Conservation (phyloP, 331 rosid genomes). For the Cydonia oblonga region DNA sequence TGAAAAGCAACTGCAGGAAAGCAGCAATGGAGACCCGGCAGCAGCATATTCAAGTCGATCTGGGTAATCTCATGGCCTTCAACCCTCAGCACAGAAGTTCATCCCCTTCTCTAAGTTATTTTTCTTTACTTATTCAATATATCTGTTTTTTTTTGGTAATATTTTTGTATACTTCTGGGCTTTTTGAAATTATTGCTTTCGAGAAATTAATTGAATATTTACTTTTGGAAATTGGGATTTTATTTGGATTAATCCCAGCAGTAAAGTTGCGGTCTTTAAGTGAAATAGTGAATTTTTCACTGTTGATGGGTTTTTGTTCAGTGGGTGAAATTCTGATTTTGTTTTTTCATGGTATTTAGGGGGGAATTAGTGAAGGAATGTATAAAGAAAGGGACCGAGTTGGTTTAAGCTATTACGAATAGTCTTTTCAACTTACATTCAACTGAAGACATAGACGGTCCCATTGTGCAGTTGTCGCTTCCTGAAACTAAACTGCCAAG, state of each 20-base stretch:
- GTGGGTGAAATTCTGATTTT: neutral
- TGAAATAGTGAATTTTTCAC: neutral
- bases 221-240: too few species aligned
- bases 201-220: too few species aligned
- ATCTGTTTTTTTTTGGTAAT: too few species aligned
- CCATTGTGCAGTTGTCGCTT: slow-evolving; percentile 60
- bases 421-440: slow-evolving; percentile 56
- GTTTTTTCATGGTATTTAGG: slow-evolving; percentile 22
- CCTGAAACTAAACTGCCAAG: slow-evolving; percentile 67
- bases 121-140: too few species aligned
- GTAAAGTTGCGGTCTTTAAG: too few species aligned
- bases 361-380: slow-evolving; percentile 45
- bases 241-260: too few species aligned
- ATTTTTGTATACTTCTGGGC: too few species aligned
- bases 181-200: too few species aligned
- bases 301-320: neutral
- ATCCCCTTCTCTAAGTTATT: too few species aligned
- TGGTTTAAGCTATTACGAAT: slow-evolving; percentile 63
- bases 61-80: slow-evolving; percentile 39
- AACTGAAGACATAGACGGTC: slow-evolving; percentile 61
- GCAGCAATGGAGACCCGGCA: slow-evolving; percentile 20
- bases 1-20: too few species aligned
- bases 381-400: slow-evolving; percentile 52
- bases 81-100: too few species aligned
- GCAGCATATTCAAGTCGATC: slow-evolving; percentile 37